These are phyloP conservation scores for Parsonsia alboflavescens DNA, from an alignment of 257 asterid species.

Conservation along the genomic window DNA sequence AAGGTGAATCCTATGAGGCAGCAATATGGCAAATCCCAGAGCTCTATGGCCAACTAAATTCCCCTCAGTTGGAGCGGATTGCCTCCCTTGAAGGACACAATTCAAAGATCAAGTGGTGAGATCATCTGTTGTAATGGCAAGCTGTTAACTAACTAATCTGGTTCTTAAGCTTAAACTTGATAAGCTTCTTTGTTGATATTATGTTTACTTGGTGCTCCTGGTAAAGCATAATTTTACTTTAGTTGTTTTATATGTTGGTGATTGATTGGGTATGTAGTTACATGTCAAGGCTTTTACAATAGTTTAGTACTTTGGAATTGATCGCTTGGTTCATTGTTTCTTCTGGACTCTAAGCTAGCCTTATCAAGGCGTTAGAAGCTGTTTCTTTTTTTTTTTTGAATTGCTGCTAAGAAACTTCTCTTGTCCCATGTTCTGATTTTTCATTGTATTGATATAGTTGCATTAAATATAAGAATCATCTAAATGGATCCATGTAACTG, in stretches of 20 bases:
- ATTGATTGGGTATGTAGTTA: background rate
- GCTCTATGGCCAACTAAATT: constrained; percentile 88
- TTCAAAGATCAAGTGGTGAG: constrained; percentile 77
- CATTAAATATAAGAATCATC: background rate
- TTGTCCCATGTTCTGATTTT: background rate
- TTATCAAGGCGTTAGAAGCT: background rate
- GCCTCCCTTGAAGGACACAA: constrained; percentile 83
- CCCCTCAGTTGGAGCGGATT: constrained; percentile 80
- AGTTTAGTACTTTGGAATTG: background rate
- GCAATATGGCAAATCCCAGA: constrained; percentile 97
- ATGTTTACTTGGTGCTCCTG: background rate
- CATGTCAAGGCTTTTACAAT: background rate
- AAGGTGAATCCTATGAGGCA: constrained; percentile 89
- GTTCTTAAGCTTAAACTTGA: background rate
- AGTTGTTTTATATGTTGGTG: background rate
- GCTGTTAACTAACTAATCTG: too few species aligned
- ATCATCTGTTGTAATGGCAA: background rate
- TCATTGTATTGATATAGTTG: background rate
- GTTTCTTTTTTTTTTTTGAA: background rate
- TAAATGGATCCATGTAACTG: background rate
- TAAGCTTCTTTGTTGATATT: background rate
- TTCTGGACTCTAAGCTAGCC: background rate
- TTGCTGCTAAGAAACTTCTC: background rate
- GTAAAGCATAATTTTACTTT: background rate
- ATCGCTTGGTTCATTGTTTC: background rate